A percentile compares a stretch with the other conserved stretches of the same genome.
Evolutionary conservation across 306 rosid species (phyloP).

Genomic region (Castanospermum australe): DNA sequence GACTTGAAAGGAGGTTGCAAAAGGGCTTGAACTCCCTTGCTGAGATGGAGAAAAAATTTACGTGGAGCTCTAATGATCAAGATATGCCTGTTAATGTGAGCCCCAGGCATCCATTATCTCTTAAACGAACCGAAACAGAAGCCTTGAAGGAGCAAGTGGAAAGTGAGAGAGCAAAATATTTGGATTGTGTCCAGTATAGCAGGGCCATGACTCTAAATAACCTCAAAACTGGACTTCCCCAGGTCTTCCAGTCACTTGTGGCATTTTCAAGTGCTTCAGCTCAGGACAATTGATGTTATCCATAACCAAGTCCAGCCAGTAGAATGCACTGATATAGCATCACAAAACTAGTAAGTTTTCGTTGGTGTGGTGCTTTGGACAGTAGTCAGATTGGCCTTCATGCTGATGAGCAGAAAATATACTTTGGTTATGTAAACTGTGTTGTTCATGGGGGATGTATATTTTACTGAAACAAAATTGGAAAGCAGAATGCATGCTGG

Average conservation of each 20-base stretch:
- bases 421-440: constrained; percentile 8
- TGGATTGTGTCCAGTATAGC: constrained; percentile 49
- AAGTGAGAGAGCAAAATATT: constrained; percentile 48
- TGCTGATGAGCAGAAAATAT: constrained; percentile 15
- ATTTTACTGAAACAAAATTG: background rate
- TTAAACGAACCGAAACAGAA: constrained; percentile 60
- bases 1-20: constrained; percentile 57
- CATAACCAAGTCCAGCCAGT: constrained; percentile 27
- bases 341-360: constrained; percentile 7
- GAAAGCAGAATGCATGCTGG: background rate
- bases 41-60: constrained; percentile 51
- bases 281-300: constrained; percentile 56
- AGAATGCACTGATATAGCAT: constrained; percentile 37
- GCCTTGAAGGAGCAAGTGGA: constrained; percentile 67
- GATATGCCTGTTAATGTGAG: constrained; percentile 38
- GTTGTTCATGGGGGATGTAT: background rate
- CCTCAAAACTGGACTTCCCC: constrained; percentile 69
- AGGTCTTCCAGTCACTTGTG: constrained; percentile 58
- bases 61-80: constrained; percentile 28
- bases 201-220: constrained; percentile 54
- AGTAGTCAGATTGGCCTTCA: background rate
- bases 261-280: constrained; percentile 58
- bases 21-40: constrained; percentile 47
- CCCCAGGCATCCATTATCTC: constrained; percentile 62
- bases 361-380: constrained; percentile 12